Evolutionary conservation across 441 rosid genomes (phyloP).

Genomic region (Populus hybrid): DNA sequence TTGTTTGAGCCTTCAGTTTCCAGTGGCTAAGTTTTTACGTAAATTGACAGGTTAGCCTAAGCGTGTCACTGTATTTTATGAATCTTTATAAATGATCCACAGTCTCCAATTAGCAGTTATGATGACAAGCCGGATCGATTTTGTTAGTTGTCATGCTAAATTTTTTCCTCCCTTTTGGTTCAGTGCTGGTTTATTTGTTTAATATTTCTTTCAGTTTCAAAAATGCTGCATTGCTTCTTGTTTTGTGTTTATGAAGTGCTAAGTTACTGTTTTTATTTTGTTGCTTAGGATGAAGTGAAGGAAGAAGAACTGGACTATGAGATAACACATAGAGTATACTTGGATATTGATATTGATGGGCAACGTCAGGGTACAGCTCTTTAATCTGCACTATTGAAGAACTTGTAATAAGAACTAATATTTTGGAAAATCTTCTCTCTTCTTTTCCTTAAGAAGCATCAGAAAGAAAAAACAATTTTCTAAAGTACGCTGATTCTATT

Average conservation of each 20-base stretch:
- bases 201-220: not conserved
- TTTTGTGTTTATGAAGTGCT: not conserved
- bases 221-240: not conserved
- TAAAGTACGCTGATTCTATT: not conserved
- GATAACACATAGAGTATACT: slow-evolving; percentile 83
- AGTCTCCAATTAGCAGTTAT: not conserved
- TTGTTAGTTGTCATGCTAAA: not conserved
- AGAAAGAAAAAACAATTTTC: not conserved
- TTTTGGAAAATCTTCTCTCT: not conserved
- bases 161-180: not conserved
- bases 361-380: slow-evolving; percentile 65
- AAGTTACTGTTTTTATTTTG: slow-evolving; percentile 13
- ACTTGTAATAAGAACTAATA: not conserved
- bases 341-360: slow-evolving; percentile 88
- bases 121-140: not conserved
- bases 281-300: slow-evolving; percentile 55
- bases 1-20: not conserved
- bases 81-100: not conserved
- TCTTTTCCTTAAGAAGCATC: not conserved
- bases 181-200: not conserved
- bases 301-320: slow-evolving; percentile 51
- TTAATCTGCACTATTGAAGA: not conserved
- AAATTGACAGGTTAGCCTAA: not conserved
- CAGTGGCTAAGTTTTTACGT: not conserved
- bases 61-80: not conserved